Evolutionary conservation across 768 basidiomycete genomes (phyloP).

Genomic region (Pisolithus sp.): DNA sequence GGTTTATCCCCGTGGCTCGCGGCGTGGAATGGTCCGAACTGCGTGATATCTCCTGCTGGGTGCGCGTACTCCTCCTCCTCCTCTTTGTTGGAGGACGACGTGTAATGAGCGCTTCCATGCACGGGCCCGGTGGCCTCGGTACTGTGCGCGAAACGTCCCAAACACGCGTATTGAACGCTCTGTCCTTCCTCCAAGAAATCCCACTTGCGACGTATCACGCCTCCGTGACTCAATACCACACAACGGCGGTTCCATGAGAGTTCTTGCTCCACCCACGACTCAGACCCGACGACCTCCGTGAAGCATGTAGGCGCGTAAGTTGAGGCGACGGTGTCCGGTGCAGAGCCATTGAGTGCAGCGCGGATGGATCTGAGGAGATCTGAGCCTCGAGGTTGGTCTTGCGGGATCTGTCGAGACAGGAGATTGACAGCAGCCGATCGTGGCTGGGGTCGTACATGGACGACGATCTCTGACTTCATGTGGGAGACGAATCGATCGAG

Average conservation of each 20-base stretch:
- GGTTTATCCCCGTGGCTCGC: conserved; percentile 31
- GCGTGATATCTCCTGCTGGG: conserved; percentile 12
- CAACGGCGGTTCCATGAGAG: conserved; percentile 62
- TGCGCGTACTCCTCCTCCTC: conserved; percentile 11
- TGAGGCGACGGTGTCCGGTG: conserved; percentile 35
- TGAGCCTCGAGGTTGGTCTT: conserved; percentile 21
- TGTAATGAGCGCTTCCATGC: conserved; percentile 25
- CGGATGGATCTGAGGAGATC: conserved; percentile 52
- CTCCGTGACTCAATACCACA: conserved; percentile 60
- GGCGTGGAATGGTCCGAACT: conserved; percentile 41
- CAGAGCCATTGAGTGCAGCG: conserved; percentile 51
- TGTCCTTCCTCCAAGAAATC: conserved; percentile 65
- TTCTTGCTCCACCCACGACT: conserved; percentile 51
- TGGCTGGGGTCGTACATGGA: conserved; percentile 38
- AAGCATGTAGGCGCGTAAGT: conserved; percentile 37
- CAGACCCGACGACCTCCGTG: conserved; percentile 26
- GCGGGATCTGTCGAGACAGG: conserved; percentile 26
- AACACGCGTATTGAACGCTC: conserved; percentile 71
- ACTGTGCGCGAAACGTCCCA: conserved; percentile 64
- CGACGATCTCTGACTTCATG: conserved; percentile 18
- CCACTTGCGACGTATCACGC: conserved; percentile 69
- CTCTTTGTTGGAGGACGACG: conserved; percentile 10
- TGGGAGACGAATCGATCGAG: neutral
- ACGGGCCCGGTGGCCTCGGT: conserved; percentile 21
- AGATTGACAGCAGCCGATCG: conserved; percentile 40